Percentiles rank a stretch among this genome's conserved stretches.
Conservation (phyloP, 208 protist species). For the Acanthamoeba divionensis region DNA sequence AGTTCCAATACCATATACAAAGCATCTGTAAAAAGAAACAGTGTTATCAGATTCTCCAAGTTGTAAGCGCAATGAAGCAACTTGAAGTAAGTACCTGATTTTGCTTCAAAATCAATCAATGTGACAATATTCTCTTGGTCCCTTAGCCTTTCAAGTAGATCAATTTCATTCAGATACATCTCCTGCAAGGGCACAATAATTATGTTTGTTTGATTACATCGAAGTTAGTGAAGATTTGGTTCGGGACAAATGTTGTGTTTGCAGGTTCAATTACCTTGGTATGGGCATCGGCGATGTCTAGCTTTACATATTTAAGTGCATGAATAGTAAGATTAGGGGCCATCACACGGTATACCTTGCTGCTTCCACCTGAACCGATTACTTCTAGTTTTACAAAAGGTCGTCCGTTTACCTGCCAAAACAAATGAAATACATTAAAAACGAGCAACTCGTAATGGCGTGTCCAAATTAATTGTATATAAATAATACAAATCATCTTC, state of each 20-base stretch:
- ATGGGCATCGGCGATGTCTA: constrained; percentile 19
- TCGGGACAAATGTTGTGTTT: not conserved
- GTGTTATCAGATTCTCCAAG: not conserved
- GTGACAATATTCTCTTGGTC: constrained; percentile 68
- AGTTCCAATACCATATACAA: constrained; percentile 79
- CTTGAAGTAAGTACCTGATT: not conserved
- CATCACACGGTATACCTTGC: constrained; percentile 73
- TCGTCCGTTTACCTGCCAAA: constrained; percentile 66
- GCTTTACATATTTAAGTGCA: constrained; percentile 71
- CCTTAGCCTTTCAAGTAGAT: constrained; percentile 72
- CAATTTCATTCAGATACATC: constrained; percentile 80
- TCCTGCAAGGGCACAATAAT: constrained; percentile 6
- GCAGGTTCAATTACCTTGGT: not conserved
- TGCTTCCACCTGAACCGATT: constrained; percentile 76
- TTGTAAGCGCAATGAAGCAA: not conserved
- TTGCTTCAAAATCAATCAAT: constrained; percentile 66
- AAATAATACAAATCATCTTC: no score
- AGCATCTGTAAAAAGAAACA: constrained; percentile 56
- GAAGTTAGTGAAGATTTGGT: no score
- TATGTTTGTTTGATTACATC: not conserved
- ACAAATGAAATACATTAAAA: not conserved
- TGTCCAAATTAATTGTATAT: no score
- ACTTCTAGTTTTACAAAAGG: constrained; percentile 69
- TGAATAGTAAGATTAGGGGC: constrained; percentile 59
- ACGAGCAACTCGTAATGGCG: no score